These are phyloP conservation scores for Backusella westeae DNA, from an alignment of 192 early-diverging fungal species.

Conservation along the genomic window DNA sequence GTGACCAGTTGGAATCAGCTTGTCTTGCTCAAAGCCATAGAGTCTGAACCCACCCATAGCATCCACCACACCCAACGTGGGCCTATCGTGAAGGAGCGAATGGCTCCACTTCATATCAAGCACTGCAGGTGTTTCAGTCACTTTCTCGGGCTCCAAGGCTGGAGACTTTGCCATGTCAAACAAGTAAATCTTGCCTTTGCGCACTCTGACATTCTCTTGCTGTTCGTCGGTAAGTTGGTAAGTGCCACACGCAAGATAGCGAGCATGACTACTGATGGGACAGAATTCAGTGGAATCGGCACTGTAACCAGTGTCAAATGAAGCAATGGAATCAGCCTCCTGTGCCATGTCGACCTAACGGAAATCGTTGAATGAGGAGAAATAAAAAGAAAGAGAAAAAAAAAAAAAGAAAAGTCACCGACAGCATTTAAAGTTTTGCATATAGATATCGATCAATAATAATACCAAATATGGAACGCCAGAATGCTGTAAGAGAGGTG, in stretches of 20 bases:
- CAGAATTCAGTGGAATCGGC: slow-evolving; percentile 75
- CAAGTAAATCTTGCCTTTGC: slow-evolving; percentile 38
- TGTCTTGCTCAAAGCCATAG: slow-evolving; percentile 35
- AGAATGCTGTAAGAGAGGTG: no score
- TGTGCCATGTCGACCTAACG: not conserved
- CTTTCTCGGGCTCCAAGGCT: slow-evolving; percentile 27
- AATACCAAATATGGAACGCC: no score
- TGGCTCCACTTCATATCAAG: slow-evolving; percentile 80
- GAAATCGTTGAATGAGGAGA: not conserved
- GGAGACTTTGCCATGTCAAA: not conserved
- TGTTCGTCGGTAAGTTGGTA: slow-evolving; percentile 60
- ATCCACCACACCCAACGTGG: slow-evolving; percentile 59
- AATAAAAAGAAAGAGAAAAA: not conserved
- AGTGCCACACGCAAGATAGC: slow-evolving; percentile 65
- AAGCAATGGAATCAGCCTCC: slow-evolving; percentile 40
- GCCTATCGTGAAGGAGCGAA: slow-evolving; percentile 41
- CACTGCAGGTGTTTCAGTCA: slow-evolving; percentile 61
- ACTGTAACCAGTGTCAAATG: slow-evolving; percentile 64
- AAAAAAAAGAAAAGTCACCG: not conserved
- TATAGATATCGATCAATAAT: not conserved
- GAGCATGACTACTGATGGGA: slow-evolving; percentile 44
- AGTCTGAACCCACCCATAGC: slow-evolving; percentile 57
- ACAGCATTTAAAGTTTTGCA: not conserved
- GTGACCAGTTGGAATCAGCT: slow-evolving; percentile 24
- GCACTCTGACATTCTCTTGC: slow-evolving; percentile 25